Conservation (phyloP, 176 grass and related monocot species). For the Luzula sylvatica region DNA sequence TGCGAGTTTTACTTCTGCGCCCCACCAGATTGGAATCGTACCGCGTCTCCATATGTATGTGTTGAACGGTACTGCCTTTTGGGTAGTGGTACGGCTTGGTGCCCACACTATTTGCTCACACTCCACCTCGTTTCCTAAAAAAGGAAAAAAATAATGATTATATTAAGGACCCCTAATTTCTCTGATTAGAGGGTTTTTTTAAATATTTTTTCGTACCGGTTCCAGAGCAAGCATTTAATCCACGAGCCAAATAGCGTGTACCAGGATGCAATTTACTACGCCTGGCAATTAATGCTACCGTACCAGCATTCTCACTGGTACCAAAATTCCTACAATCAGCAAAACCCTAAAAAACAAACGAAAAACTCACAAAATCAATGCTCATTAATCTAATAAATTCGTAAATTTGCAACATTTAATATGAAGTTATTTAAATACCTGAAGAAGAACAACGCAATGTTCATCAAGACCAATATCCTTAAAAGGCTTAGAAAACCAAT, state of each 20-base stretch:
- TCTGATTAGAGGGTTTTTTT: too few relatives aligned
- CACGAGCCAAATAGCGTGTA: conserved; percentile 93
- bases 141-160: conserved; percentile 11
- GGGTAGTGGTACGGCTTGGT: conserved; percentile 30
- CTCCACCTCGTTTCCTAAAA: conserved; percentile 77
- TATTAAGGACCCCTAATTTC: neutral
- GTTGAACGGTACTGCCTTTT: conserved; percentile 58
- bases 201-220: conserved; percentile 30
- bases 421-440: conserved; percentile 11
- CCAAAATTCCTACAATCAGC: conserved; percentile 82
- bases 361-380: neutral
- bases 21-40: conserved; percentile 97
- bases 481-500: conserved; percentile 88
- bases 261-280: conserved; percentile 95
- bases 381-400: too few relatives aligned
- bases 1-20: conserved; percentile 78
- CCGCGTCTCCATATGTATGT: conserved; percentile 88
- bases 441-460: conserved; percentile 81
- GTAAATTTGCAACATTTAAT: too few relatives aligned
- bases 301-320: conserved; percentile 49
- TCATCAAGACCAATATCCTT: conserved; percentile 67
- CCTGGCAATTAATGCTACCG: conserved; percentile 80
- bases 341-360: conserved; percentile 51
- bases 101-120: conserved; percentile 95
- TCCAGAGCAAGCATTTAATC: conserved; percentile 89